Base-by-base conservation (phyloP, 805 yeast genomes). In the Pichia californica region DNA sequence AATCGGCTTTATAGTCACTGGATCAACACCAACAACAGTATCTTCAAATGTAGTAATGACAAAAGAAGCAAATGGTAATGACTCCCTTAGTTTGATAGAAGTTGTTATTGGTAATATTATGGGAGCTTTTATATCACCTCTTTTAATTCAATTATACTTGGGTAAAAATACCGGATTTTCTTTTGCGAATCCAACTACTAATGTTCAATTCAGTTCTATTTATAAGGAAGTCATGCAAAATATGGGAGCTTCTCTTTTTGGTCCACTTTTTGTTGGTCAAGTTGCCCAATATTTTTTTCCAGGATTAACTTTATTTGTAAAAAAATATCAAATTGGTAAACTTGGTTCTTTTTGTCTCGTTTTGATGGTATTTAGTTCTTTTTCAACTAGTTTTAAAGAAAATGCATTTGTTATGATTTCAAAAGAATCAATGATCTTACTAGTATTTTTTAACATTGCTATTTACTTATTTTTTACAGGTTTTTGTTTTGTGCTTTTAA, bases 21-120 rank as follows among this genome's bases (percentile, higher is more conserved):
- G 86, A 23, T 76, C 89, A 13, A 83, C 93, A 59, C 96, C 96
- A 15, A 88, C 96, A 9, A 88, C 96, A 0, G 94, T 88, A n/a
- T 78, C 88, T 0, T 87, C 95, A 2, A 88, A 88, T 57, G 95
- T 88, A 28, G 88, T 88, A 23, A 88, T 88, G 96, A 88, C 96
- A 8, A 73, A 79, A 40, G 74, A 74, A 45, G 95, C 96, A 0
- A 78, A 81, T 51, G 96, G 96, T 5, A 85, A 87, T 60, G 88
- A 77, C 51, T 44, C 53, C 15, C 63, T 87, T 40, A 81, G 95
- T 13, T 67, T 87, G 5, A 81, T 91, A 58, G 95, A 86, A 58
- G 96, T 88, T 7, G 77, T 87, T 45, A 72, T 87, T 25, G 96
- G 96, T 1, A 88, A 88, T 56, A 55, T 88, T 31, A 55, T 85